Evolutionary conservation across 306 rosid species (phyloP).

Genomic region (Cyclanthera cordifolia): DNA sequence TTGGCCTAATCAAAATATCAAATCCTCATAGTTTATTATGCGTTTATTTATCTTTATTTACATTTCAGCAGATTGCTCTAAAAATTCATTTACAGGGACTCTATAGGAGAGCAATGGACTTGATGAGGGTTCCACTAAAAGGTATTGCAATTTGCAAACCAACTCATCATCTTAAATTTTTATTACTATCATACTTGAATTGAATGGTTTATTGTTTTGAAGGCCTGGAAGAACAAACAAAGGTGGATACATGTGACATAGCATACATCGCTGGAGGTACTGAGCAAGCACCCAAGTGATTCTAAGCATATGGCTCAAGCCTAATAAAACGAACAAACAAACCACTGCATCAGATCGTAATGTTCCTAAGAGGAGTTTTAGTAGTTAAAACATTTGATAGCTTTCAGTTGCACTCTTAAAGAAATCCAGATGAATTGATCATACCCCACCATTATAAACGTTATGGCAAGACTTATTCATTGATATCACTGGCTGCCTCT

Average conservation of each 20-base stretch:
- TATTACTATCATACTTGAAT: background rate
- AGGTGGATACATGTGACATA: constrained; percentile 39
- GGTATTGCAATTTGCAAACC: constrained; percentile 23
- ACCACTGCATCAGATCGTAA: background rate
- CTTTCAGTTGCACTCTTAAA: background rate
- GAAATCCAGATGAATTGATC: background rate
- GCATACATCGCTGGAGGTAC: constrained; percentile 79
- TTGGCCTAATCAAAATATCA: background rate
- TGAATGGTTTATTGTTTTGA: background rate
- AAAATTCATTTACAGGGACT: constrained; percentile 56
- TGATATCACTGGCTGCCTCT: background rate
- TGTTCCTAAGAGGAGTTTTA: background rate
- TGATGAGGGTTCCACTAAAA: constrained; percentile 67
- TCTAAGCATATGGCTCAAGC: background rate
- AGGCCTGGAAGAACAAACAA: constrained; percentile 32
- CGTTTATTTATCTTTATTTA: background rate
- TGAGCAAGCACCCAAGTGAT: background rate
- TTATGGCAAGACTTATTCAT: background rate
- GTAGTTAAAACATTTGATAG: background rate
- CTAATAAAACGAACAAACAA: background rate
- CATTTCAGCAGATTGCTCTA: background rate
- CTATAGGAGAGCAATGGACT: constrained; percentile 53
- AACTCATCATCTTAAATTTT: background rate
- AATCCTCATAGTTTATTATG: background rate
- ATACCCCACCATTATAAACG: background rate